phyloP scores from a whole-genome alignment of 2,329 filamentous ascomycete species.

The Sporothrix variecibatus region DNA sequence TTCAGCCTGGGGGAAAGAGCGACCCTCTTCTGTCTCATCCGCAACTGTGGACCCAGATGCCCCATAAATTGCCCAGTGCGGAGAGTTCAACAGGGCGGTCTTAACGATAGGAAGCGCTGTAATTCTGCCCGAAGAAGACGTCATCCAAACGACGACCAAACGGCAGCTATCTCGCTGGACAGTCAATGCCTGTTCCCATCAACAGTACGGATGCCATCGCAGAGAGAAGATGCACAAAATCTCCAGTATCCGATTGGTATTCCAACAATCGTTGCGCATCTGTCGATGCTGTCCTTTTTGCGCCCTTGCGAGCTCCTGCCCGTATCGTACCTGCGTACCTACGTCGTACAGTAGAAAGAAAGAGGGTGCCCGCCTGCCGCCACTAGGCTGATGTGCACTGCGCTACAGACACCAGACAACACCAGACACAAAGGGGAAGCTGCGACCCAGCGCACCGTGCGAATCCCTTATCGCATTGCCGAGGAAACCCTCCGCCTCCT shows the following conservation, averaged over 20 bases:
- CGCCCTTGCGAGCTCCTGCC: background rate
- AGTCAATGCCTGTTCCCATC: background rate
- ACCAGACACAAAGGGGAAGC: conserved; percentile 17
- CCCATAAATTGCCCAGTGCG: conserved; percentile 24
- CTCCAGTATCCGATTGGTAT: background rate
- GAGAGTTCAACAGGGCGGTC: conserved; percentile 11
- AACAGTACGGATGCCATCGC: too few relatives aligned
- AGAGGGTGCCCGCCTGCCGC: background rate
- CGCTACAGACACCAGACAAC: conserved; percentile 12
- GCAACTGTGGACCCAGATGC: background rate
- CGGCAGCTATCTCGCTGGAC: background rate
- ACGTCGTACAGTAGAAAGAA: background rate
- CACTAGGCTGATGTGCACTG: background rate
- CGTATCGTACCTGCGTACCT: background rate
- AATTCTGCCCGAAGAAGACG: conserved; percentile 9
- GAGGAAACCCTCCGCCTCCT: conserved; percentile 33
- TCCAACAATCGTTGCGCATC: background rate
- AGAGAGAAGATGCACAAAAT: background rate
- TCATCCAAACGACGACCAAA: background rate
- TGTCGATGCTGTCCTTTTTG: background rate
- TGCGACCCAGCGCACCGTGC: conserved; percentile 28
- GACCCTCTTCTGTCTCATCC: background rate
- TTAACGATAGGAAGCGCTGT: background rate
- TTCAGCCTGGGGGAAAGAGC: background rate
- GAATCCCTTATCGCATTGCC: conserved; percentile 35